Conservation (phyloP, 2,329 filamentous ascomycete genomes). For the Aspergillus sp. region DNA sequence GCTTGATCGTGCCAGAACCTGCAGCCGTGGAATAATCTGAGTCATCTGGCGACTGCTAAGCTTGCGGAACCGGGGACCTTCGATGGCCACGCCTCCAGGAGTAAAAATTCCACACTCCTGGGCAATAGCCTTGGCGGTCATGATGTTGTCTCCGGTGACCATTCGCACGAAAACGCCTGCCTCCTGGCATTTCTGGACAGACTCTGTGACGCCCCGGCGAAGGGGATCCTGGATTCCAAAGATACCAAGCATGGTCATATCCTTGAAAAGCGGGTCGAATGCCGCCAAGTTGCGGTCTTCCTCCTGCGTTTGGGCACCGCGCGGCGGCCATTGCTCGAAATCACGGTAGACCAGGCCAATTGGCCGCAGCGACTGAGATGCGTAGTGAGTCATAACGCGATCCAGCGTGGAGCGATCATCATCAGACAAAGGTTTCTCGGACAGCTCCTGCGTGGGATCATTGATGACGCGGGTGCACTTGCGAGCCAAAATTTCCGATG, state of each 20-base stretch:
- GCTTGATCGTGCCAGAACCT: constrained; percentile 71
- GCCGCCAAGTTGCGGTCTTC: constrained; percentile 62
- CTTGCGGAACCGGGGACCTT: constrained; percentile 76
- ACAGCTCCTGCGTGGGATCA: constrained; percentile 60
- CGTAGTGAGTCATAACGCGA: constrained; percentile 73
- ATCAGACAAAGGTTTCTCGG: constrained; percentile 53
- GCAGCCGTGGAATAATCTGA: constrained; percentile 66
- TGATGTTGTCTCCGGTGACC: constrained; percentile 81
- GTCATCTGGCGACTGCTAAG: constrained; percentile 65
- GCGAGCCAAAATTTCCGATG: constrained; percentile 50
- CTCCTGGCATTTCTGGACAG: constrained; percentile 69
- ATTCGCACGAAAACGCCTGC: constrained; percentile 80
- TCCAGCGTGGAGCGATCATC: constrained; percentile 61
- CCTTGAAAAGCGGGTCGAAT: constrained; percentile 66
- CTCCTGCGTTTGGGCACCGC: constrained; percentile 54
- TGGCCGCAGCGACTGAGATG: constrained; percentile 75
- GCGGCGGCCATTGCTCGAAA: constrained; percentile 81
- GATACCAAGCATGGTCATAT: constrained; percentile 68
- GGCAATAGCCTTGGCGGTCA: constrained; percentile 77
- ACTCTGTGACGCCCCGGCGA: constrained; percentile 70
- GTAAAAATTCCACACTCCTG: constrained; percentile 75
- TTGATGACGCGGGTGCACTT: constrained; percentile 54
- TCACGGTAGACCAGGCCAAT: constrained; percentile 83
- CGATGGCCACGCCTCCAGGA: constrained; percentile 68
- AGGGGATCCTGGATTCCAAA: constrained; percentile 82